Evolutionary conservation across 139 green algal species (phyloP).

Genomic region (Chlorella ohadii): DNA sequence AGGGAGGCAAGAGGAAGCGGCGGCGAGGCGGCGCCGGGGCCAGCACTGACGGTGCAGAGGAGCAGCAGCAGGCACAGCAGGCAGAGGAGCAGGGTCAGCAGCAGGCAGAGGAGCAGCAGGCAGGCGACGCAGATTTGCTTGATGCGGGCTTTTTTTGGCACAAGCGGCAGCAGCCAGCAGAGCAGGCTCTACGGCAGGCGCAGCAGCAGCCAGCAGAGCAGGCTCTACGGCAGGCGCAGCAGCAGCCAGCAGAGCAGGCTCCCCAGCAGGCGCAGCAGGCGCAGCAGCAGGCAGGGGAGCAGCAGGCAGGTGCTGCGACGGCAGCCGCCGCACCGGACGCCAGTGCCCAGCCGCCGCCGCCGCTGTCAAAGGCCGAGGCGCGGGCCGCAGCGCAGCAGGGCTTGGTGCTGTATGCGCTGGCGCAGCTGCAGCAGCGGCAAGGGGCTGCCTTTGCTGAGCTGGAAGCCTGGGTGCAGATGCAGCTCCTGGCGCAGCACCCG

Average conservation of each 20-base stretch:
- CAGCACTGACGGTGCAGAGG: not conserved
- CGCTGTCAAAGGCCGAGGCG: not conserved
- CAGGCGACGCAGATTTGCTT: too few species aligned
- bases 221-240: not conserved
- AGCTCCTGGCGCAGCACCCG: not conserved
- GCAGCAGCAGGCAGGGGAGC: not conserved
- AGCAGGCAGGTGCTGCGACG: not conserved
- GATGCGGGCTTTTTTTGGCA: not conserved
- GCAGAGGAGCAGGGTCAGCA: not conserved
- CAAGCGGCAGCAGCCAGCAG: not conserved
- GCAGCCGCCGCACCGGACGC: not conserved
- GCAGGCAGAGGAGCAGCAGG: not conserved
- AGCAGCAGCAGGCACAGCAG: too few species aligned
- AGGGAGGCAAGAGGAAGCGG: not conserved
- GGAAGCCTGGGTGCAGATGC: not conserved
- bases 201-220: not conserved
- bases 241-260: not conserved
- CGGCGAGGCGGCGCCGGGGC: not conserved
- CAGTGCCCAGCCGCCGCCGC: not conserved
- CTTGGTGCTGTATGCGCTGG: slow-evolving; percentile 7
- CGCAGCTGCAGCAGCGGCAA: not conserved
- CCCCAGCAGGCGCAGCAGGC: not conserved
- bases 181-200: not conserved
- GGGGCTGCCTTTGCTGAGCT: not conserved
- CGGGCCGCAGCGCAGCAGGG: not conserved